phyloP scores from a whole-genome alignment of 768 basidiomycete genomes.

The Mycena pura region DNA sequence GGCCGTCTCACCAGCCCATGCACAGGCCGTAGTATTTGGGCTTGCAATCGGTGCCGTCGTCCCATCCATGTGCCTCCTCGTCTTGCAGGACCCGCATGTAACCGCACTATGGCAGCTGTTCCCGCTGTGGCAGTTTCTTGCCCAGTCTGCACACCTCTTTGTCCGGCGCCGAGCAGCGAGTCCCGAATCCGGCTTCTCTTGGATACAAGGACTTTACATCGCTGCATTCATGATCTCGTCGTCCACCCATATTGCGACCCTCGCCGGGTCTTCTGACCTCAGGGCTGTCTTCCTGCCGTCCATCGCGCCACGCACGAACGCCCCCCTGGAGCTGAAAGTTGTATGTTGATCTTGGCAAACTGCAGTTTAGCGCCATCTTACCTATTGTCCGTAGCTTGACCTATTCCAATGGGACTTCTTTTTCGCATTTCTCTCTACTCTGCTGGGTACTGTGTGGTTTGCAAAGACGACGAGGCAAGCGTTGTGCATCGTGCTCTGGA shows the following conservation, averaged over 20 bases:
- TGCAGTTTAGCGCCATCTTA: too few relatives aligned
- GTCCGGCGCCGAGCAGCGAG: constrained; percentile 42
- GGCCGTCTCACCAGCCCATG: constrained; percentile 48
- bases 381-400: constrained; percentile 34
- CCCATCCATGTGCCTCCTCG: constrained; percentile 52
- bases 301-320: constrained; percentile 32
- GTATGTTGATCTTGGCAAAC: too few relatives aligned
- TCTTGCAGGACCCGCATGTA: constrained; percentile 45
- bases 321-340: constrained; percentile 34
- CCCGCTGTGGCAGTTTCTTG: constrained; percentile 50
- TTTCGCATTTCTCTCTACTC: constrained; percentile 45
- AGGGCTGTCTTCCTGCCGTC: constrained; percentile 46
- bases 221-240: constrained; percentile 48
- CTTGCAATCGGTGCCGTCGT: constrained; percentile 51
- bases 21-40: constrained; percentile 57
- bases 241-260: constrained; percentile 47
- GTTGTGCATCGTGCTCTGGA: constrained; percentile 48
- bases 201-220: constrained; percentile 46
- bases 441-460: constrained; percentile 60
- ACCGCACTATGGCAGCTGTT: constrained; percentile 63
- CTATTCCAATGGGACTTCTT: constrained; percentile 61
- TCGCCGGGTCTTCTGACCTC: constrained; percentile 41
- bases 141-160: constrained; percentile 43
- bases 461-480: constrained; percentile 39
- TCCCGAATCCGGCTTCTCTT: constrained; percentile 43